Evolutionary conservation across 495 filamentous ascomycete species (phyloP).

Genomic region (Elaphomyces granulatus): DNA sequence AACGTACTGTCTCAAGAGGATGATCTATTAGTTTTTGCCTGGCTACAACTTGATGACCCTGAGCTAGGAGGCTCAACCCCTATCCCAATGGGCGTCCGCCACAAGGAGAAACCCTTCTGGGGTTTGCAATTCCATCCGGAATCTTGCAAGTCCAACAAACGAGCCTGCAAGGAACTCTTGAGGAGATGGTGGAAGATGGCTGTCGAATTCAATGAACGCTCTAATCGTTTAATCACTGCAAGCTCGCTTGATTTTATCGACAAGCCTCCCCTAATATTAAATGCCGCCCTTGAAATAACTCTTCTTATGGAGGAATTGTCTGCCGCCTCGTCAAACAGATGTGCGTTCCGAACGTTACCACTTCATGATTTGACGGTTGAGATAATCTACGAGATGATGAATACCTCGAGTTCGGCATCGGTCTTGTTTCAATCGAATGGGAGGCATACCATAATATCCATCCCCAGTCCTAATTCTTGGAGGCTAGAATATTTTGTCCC

Average conservation of each 20-base stretch:
- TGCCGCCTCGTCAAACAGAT: constrained; percentile 16
- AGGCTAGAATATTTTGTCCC: constrained; percentile 26
- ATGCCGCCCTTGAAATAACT: constrained; percentile 17
- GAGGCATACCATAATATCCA: constrained; percentile 26
- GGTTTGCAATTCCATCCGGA: constrained; percentile 93
- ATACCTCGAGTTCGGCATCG: constrained; percentile 22
- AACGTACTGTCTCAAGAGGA: background rate
- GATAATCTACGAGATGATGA: constrained; percentile 22
- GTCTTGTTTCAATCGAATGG: constrained; percentile 32
- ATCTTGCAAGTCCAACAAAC: constrained; percentile 65
- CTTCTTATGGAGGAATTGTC: constrained; percentile 27
- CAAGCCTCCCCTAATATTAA: background rate
- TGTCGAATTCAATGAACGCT: constrained; percentile 24
- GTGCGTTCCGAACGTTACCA: constrained; percentile 16
- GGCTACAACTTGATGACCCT: constrained; percentile 17
- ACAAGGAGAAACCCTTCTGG: constrained; percentile 65
- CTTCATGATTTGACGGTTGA: constrained; percentile 16
- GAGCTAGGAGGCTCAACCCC: constrained; percentile 6
- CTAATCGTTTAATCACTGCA: constrained; percentile 12
- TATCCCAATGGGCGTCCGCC: constrained; percentile 66
- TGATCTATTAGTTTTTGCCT: constrained; percentile 24
- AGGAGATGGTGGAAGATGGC: constrained; percentile 56
- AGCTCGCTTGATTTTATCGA: background rate
- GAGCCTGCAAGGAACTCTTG: constrained; percentile 51
- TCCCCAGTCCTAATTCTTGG: constrained; percentile 29